phyloP scores from a whole-genome alignment of 352 stramenopile species.

The Globisporangium paddicum region DNA sequence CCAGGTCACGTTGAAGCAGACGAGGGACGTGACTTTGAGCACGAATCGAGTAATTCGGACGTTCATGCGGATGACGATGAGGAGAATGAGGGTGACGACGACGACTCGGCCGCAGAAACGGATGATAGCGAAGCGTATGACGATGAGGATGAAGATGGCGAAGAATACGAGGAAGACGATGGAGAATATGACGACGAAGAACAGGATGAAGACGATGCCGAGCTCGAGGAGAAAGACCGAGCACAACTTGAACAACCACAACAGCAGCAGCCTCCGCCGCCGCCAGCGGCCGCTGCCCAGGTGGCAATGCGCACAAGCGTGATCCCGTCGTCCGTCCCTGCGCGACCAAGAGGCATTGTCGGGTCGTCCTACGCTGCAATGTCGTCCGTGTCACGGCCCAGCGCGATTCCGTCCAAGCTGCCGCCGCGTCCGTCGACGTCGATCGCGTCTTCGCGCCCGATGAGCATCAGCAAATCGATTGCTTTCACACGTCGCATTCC shows the following conservation, averaged over 20 bases:
- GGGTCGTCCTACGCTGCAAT: neutral
- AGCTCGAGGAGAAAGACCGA: slow-evolving; percentile 1
- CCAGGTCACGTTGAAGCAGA: neutral
- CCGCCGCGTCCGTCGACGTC: slow-evolving; percentile 59
- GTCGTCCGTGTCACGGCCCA: slow-evolving; percentile 2
- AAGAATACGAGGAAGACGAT: slow-evolving; percentile 28
- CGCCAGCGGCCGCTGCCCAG: slow-evolving; percentile 8
- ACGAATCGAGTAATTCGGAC: neutral
- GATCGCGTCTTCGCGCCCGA: slow-evolving; percentile 36
- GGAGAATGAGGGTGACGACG: slow-evolving; percentile 5
- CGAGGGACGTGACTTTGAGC: neutral
- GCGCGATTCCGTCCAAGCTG: slow-evolving; percentile 19
- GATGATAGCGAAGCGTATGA: slow-evolving; percentile 12
- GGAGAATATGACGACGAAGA: slow-evolving; percentile 20
- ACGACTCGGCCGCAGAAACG: slow-evolving; percentile 14
- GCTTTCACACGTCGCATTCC: slow-evolving; percentile 43
- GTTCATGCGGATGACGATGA: slow-evolving; percentile 3
- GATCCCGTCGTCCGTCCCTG: slow-evolving; percentile 7
- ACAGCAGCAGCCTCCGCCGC: slow-evolving; percentile 3
- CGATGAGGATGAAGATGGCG: slow-evolving; percentile 11
- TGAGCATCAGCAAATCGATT: slow-evolving; percentile 83
- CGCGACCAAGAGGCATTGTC: slow-evolving; percentile 9
- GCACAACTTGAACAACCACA: neutral
- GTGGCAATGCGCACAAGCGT: slow-evolving; percentile 12
- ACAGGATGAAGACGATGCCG: slow-evolving; percentile 22